Evolutionary conservation across 768 basidiomycete genomes (phyloP), one percentile per base, ranked within the genome.

Genomic region (Dendrothele bispora): DNA sequence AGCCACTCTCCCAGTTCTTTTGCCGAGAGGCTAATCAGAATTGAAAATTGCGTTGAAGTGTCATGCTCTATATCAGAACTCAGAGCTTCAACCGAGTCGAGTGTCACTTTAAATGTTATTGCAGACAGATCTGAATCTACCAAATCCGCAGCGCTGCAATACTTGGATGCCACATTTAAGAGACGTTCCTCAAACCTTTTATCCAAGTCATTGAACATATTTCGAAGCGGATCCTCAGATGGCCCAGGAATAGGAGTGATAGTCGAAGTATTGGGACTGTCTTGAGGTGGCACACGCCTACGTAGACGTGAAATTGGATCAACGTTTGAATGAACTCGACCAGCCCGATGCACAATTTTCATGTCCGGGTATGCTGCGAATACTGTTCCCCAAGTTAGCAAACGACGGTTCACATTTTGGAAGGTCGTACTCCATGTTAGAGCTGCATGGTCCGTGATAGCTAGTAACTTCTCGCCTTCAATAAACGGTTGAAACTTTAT

Each of bases 401-500:
- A 39, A 11, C 63, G 24, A 14, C 48, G 26, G 25, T 57, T 57
- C 17, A 44, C 24, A 32, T 57, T 57, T 34, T 57, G 48, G 42
- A 49, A 57, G 1, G 48, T 42, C 32, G 38, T 44, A 2, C 41
- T 44, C 55, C 55, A 56, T 22, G 47, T 45, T 7, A 56, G 17
- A 2, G 56, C 55, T 4, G 55, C 45, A 35, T 58, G 56, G 34
- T 58, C 55, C 8, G 51, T 52, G 21, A 52, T 30, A 1, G 39
- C 8, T 1, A 55, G 18, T 10, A 62, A 46, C 7, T 45, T 14
- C 46, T 58, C 57, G 7, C 62, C 65, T 59, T 66, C 60, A 11
- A 66, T 52, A 51, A 51, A 62, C 2, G 63, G 51, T 42, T 61
- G 58, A 34, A n/a, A n/a, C n/a, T n/a, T n/a, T n/a, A n/a, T n/a